phyloP scores from a whole-genome alignment of 345 rosid genomes.

The Microthlaspi erraticum region DNA sequence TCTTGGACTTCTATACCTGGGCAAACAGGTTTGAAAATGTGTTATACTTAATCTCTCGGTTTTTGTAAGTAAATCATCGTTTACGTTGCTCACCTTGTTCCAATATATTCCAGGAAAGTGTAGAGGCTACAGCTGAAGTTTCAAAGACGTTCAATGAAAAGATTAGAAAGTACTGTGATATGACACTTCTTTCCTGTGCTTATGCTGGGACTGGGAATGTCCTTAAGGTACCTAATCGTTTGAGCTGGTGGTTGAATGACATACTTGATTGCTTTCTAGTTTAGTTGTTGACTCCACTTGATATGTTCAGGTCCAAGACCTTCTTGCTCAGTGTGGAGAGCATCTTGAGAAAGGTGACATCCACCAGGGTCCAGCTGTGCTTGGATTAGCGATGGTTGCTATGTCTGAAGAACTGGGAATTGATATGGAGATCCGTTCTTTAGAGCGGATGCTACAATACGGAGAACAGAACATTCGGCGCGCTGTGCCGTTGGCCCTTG shows the following conservation, averaged over 20 bases:
- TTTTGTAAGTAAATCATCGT: background rate
- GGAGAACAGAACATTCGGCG: constrained; percentile 94
- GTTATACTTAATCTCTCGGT: constrained; percentile 9
- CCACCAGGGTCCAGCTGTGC: constrained; percentile 97
- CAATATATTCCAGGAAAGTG: constrained; percentile 66
- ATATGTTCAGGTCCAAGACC: constrained; percentile 76
- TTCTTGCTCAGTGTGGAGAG: constrained; percentile 89
- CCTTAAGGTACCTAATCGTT: constrained; percentile 67
- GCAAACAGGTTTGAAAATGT: constrained; percentile 75
- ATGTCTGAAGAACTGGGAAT: constrained; percentile 97
- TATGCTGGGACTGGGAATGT: constrained; percentile 98
- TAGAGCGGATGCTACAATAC: constrained; percentile 91
- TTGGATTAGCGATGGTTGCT: constrained; percentile 97
- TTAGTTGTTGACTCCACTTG: constrained; percentile 22
- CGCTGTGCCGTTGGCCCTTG: constrained; percentile 97
- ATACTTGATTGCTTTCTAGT: constrained; percentile 16
- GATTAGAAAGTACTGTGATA: constrained; percentile 86
- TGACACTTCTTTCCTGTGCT: constrained; percentile 95
- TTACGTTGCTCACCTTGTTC: constrained; percentile 14
- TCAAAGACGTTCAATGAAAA: constrained; percentile 93
- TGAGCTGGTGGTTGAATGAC: constrained; percentile 24
- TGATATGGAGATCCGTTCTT: constrained; percentile 96
- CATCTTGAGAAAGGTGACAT: constrained; percentile 94
- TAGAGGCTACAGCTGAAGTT: constrained; percentile 96
- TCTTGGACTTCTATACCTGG: constrained; percentile 95